Evolutionary conservation across 345 rosid genomes (phyloP).

Genomic region (Eutrema heterophyllum): DNA sequence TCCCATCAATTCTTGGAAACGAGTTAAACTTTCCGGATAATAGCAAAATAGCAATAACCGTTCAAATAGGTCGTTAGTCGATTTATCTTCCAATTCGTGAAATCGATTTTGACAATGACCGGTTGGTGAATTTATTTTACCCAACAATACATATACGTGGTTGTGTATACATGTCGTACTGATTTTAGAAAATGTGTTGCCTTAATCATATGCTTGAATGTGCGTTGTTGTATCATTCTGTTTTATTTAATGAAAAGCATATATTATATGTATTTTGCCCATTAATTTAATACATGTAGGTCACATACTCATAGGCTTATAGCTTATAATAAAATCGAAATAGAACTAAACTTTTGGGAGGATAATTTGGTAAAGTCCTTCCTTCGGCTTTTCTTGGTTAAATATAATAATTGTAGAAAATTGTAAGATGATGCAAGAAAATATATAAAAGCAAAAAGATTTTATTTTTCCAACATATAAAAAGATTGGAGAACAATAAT

Average conservation of each 20-base stretch:
- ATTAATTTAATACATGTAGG: background rate
- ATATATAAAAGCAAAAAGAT: background rate
- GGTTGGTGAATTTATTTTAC: too few relatives aligned
- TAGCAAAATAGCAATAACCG: too few relatives aligned
- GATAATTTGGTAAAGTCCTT: background rate
- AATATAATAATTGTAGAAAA: background rate
- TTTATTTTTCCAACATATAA: background rate
- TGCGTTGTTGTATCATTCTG: slow-evolving; percentile 16
- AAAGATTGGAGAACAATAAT: background rate
- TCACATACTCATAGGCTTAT: background rate
- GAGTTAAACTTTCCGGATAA: too few relatives aligned
- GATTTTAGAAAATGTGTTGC: slow-evolving; percentile 22
- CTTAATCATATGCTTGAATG: slow-evolving; percentile 27
- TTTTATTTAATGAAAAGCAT: slow-evolving; percentile 1
- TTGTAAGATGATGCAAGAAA: background rate
- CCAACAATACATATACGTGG: background rate
- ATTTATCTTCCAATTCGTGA: too few relatives aligned
- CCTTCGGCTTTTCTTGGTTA: background rate
- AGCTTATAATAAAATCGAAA: background rate
- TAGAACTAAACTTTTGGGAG: background rate
- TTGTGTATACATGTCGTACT: background rate
- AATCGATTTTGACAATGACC: too few relatives aligned
- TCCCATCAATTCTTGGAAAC: too few relatives aligned
- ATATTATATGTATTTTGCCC: background rate
- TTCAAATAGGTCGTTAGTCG: too few relatives aligned